A percentile compares a stretch with the other conserved stretches of the same genome.
Evolutionary conservation across 768 basidiomycete species (phyloP).

Genomic region (Suillus variegatus): DNA sequence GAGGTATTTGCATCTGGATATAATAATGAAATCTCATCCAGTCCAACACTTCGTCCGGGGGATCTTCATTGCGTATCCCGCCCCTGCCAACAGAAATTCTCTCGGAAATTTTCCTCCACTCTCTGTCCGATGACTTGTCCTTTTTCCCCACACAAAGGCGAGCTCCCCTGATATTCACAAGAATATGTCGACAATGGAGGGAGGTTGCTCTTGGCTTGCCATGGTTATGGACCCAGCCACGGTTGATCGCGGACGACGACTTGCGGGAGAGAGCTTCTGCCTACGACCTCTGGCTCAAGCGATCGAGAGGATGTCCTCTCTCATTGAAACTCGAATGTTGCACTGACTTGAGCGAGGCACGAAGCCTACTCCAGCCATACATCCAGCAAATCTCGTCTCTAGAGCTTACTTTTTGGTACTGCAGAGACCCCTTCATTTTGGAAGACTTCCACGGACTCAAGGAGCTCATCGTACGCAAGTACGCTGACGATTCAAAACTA

Average conservation of each 20-base stretch:
- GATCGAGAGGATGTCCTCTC: not conserved
- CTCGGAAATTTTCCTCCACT: constrained; percentile 46
- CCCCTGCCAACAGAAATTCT: constrained; percentile 47
- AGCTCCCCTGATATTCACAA: constrained; percentile 41
- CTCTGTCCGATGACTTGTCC: constrained; percentile 26
- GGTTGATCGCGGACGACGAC: constrained; percentile 13
- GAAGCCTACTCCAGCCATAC: constrained; percentile 20
- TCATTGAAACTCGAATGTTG: not conserved
- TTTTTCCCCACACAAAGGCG: constrained; percentile 24
- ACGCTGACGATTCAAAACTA: too few relatives aligned
- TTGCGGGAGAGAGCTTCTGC: constrained; percentile 1
- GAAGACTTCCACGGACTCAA: constrained; percentile 17
- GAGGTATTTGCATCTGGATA: not conserved
- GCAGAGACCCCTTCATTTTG: not conserved
- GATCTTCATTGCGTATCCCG: constrained; percentile 32
- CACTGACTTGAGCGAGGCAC: not conserved
- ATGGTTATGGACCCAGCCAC: constrained; percentile 48
- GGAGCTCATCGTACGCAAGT: constrained; percentile 15
- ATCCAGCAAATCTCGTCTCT: constrained; percentile 9
- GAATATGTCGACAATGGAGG: constrained; percentile 46
- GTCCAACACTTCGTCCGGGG: constrained; percentile 20
- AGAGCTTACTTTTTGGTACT: not conserved
- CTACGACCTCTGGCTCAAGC: not conserved
- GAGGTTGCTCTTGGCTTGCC: constrained; percentile 39
- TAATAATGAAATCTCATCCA: not conserved